Evolutionary conservation across 169 alveolate species (phyloP), one percentile per base, ranked within the genome.

Genomic region (Babesia gibsoni): DNA sequence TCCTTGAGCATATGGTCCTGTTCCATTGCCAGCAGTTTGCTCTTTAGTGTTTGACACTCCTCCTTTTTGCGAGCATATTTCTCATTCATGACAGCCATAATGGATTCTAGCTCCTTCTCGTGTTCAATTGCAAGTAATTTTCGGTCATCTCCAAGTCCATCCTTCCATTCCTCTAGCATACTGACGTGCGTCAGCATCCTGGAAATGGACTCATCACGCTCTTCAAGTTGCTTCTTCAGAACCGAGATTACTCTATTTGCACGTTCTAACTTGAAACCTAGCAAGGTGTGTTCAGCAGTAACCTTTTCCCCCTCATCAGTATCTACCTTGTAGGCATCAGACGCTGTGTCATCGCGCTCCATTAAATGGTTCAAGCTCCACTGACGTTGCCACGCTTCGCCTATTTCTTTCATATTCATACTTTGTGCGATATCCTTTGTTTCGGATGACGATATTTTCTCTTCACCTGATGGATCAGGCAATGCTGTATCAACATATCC

Each of bases 141-240:
- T 30, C 50, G 56, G 8, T 64, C 70, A 2, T 50, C 36, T 20
- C 32, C 74, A 10, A 75, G 70, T 49, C 66, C 81, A 42, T 45
- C 23, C 41, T 61, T 75, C 84, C 84, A 75, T 29, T 52, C 58
- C 57, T 75, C 72, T 35, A 59, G 49, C 80, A 58, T 58, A 27
- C 33, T 50, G 22, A 75, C 84, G 45, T 75, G 52, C 23, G 42
- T 69, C 6, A 41, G 0, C 66, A 75, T 9, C 9, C 29, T 61
- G 14, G 80, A 46, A 3, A 75, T 65, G 64, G 49, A 32, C 43
- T 66, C 63, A 35, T 75, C 84, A 4, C 65, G 68, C 41, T 65
- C 64, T 6, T 36, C 67, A 9, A 75, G 29, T 41, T 75, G 84
- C 52, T 22, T 42, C 52, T 75, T 75, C 2, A 75, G 49, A 14